A percentile compares a stretch with the other conserved stretches of the same genome.
Evolutionary conservation across 202 grass and related monocot species (phyloP).

Genomic region (Carex sylvatica): DNA sequence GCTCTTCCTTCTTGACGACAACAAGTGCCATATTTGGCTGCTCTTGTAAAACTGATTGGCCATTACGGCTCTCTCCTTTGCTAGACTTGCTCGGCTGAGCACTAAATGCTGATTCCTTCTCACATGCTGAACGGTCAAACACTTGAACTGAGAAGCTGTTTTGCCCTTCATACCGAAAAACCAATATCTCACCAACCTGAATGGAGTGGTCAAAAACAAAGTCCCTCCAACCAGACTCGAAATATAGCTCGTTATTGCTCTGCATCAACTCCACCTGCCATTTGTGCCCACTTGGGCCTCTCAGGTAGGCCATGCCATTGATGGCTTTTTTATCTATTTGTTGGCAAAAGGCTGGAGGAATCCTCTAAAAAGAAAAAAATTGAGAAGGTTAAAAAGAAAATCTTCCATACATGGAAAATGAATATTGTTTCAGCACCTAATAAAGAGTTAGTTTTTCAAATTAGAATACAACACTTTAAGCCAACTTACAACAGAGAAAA

Average conservation of each 20-base stretch:
- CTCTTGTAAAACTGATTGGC: background rate
- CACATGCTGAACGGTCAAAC: slow-evolving; percentile 41
- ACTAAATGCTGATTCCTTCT: slow-evolving; percentile 40
- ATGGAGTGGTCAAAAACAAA: slow-evolving; percentile 68
- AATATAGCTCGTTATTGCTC: slow-evolving; percentile 30
- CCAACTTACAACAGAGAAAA: background rate
- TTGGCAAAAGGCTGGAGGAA: slow-evolving; percentile 56
- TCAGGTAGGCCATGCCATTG: slow-evolving; percentile 39
- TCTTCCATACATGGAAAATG: background rate
- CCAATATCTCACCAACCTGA: slow-evolving; percentile 45
- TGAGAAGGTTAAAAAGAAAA: background rate
- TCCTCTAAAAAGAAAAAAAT: slow-evolving; percentile 45
- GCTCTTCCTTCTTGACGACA: slow-evolving; percentile 24
- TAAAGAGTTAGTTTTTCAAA: background rate
- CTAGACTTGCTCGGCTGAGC: slow-evolving; percentile 26
- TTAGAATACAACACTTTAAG: background rate
- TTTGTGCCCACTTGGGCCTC: slow-evolving; percentile 49
- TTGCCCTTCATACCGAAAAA: slow-evolving; percentile 52
- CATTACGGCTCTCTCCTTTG: background rate
- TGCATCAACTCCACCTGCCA: slow-evolving; percentile 56
- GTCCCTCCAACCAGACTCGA: slow-evolving; percentile 63
- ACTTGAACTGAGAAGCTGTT: slow-evolving; percentile 53
- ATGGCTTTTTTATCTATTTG: slow-evolving; percentile 44
- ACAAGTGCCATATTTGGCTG: slow-evolving; percentile 1
- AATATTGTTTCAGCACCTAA: background rate